phyloP scores from a whole-genome alignment of 305 asterid genomes.

The Euphrasia arctica region DNA sequence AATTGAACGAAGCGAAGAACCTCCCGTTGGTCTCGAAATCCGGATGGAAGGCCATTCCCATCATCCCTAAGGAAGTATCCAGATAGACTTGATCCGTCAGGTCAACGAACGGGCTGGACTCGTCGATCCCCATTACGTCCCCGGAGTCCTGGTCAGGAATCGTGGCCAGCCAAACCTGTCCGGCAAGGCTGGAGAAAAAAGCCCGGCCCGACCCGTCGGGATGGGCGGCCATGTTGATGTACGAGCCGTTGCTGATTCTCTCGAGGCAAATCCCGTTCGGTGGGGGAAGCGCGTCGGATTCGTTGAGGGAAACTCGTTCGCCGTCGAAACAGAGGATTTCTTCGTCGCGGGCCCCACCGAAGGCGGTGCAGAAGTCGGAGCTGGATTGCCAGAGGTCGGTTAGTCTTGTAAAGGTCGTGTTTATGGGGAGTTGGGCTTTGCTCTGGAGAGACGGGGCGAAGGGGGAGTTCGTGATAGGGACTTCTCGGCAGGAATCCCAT shows the following conservation, averaged over 20 bases:
- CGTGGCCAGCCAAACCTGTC: slow-evolving; percentile 76
- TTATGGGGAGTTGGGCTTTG: slow-evolving; percentile 47
- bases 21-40: slow-evolving; percentile 71
- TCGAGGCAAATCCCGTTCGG: slow-evolving; percentile 84
- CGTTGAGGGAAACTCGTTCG: slow-evolving; percentile 43
- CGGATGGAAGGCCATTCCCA: slow-evolving; percentile 97
- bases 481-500: slow-evolving; percentile 72
- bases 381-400: slow-evolving; percentile 81
- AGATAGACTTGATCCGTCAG: slow-evolving; percentile 76
- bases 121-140: slow-evolving; percentile 53
- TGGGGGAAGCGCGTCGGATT: slow-evolving; percentile 36
- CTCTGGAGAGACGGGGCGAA: slow-evolving; percentile 71
- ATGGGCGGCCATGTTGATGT: slow-evolving; percentile 83
- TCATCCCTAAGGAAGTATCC: slow-evolving; percentile 70
- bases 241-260: slow-evolving; percentile 69
- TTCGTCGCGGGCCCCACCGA: too few species aligned
- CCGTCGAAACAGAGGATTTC: slow-evolving; percentile 53
- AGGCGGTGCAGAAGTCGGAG: slow-evolving; percentile 37
- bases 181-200: slow-evolving; percentile 73
- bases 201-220: slow-evolving; percentile 90
- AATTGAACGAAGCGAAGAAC: slow-evolving; percentile 85
- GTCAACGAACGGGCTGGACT: slow-evolving; percentile 79
- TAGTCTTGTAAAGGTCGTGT: slow-evolving; percentile 48
- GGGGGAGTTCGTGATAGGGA: slow-evolving; percentile 62
- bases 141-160: slow-evolving; percentile 86